Base-by-base conservation (phyloP, 768 basidiomycete species). In the Phylloporus rhodoxanthus region DNA sequence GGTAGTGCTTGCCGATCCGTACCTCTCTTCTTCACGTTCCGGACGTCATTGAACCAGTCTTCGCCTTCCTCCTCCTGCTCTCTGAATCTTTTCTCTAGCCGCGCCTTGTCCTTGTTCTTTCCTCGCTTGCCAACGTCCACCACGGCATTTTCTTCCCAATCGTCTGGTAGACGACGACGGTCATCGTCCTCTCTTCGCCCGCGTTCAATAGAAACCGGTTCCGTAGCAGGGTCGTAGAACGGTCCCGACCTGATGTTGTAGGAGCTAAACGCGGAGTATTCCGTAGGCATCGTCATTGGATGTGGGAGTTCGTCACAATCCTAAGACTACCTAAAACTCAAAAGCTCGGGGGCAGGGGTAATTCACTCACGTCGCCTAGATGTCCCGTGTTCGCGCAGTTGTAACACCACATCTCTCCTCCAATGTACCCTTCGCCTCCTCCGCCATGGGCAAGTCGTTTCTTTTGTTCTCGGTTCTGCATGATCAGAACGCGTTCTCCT, bases 341-440 rank as follows among this genome's bases (percentile, higher is more conserved):
- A 29, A 14, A 39, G 23, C 42, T 32, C 2, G 11, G 10, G 29
- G 14, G 17, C 29, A 44, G 13, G 10, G 20, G 42, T 28, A 17
- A 38, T 25, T 39, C 39, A 72, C 84, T 68, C 59, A 90, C 88
- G 58, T 91, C 89, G 40, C 89, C 89, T 63, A 85, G 77, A 65
- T 91, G 89, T 4, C 86, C 88, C 44, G 66, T 65, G 25, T 69
- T 70, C 36, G 85, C 89, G 55, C 89, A 91, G 56, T 86, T 87
- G 61, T 89, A 87, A 63, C 89, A 91, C 85, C 85, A 91, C 56
- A 80, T 73, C 59, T 87, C 86, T 29, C 68, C 65, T 5, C 78
- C 84, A 47, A 91, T 82, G 64, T 85, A 89, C 6, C 83, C 86
- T 63, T 90, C 89, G 9, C 87, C 85, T 13, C 89, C 87, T 48